Evolutionary conservation across 768 basidiomycete species (phyloP).

Genomic region (Xerocomus spinulosus): DNA sequence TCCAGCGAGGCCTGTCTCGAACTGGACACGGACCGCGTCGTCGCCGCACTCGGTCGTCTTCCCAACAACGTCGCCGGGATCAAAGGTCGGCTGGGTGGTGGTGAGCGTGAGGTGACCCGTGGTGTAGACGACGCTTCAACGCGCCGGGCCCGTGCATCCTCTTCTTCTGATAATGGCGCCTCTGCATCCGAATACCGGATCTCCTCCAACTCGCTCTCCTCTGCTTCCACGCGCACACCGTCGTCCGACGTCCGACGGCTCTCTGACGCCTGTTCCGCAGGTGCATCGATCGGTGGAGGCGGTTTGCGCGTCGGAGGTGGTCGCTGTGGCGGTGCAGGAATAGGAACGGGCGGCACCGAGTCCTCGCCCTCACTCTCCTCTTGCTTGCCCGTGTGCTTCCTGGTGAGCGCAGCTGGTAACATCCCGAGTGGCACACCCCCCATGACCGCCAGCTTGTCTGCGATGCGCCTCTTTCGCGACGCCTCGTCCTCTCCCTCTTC

Average conservation of each 20-base stretch:
- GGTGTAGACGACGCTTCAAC: constrained; percentile 40
- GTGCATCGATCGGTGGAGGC: constrained; percentile 18
- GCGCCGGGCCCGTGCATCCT: no score
- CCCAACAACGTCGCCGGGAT: constrained; percentile 29
- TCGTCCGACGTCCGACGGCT: constrained; percentile 50
- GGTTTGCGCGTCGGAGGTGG: constrained; percentile 30
- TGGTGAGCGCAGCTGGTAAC: constrained; percentile 39
- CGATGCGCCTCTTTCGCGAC: constrained; percentile 50
- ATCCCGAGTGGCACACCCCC: constrained; percentile 59
- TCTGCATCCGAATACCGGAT: constrained; percentile 52
- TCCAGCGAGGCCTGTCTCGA: constrained; percentile 39
- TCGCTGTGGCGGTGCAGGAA: constrained; percentile 31
- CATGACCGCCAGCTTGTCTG: constrained; percentile 50
- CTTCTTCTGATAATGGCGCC: constrained; percentile 33
- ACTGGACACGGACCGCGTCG: no score
- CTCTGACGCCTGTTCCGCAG: constrained; percentile 34
- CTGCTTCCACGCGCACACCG: constrained; percentile 40
- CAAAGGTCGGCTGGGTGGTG: constrained; percentile 34
- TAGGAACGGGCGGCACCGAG: constrained; percentile 22
- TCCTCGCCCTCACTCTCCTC: constrained; percentile 33
- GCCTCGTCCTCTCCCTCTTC: constrained; percentile 30
- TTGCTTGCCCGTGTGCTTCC: constrained; percentile 8
- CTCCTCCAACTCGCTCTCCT: constrained; percentile 72
- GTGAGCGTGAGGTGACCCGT: constrained; percentile 27
- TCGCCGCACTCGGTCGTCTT: constrained; percentile 36